These are phyloP conservation scores for Globisporangium heterothallicum DNA, from an alignment of 352 stramenopile genomes.

Conservation along the genomic window DNA sequence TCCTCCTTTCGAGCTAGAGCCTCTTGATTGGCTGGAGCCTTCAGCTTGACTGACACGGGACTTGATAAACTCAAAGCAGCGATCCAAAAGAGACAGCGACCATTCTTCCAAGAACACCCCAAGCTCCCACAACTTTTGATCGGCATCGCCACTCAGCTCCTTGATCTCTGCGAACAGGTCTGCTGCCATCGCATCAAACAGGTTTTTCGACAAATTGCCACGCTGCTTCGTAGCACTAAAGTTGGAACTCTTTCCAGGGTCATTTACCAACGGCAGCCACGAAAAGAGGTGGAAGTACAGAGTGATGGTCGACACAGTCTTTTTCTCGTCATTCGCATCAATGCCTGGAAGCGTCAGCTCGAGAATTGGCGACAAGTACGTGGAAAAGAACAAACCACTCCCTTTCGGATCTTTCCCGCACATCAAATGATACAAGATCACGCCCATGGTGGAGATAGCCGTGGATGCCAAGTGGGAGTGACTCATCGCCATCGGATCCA, in stretches of 20 bases:
- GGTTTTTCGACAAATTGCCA: slow-evolving; percentile 19
- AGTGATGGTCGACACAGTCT: slow-evolving; percentile 54
- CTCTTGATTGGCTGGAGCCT: slow-evolving; percentile 15
- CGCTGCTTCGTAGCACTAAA: slow-evolving; percentile 35
- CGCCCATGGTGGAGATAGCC: slow-evolving; percentile 61
- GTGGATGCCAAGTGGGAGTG: slow-evolving; percentile 67
- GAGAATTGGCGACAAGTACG: slow-evolving; percentile 50
- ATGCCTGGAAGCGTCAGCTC: slow-evolving; percentile 64
- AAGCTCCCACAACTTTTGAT: slow-evolving; percentile 54
- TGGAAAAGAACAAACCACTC: slow-evolving; percentile 46
- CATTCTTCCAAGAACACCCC: slow-evolving; percentile 62
- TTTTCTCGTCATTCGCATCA: slow-evolving; percentile 74
- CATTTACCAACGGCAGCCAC: slow-evolving; percentile 67
- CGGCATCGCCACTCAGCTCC: slow-evolving; percentile 23
- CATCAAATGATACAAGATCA: slow-evolving; percentile 62
- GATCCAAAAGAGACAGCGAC: slow-evolving; percentile 52
- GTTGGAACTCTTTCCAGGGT: slow-evolving; percentile 34
- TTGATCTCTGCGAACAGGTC: slow-evolving; percentile 36
- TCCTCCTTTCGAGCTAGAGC: slow-evolving; percentile 12
- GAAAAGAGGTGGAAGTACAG: slow-evolving; percentile 69
- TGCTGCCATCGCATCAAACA: slow-evolving; percentile 40
- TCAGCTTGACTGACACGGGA: slow-evolving; percentile 37
- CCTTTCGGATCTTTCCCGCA: slow-evolving; percentile 39
- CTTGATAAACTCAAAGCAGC: slow-evolving; percentile 62
- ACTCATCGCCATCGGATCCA: slow-evolving; percentile 64